Conservation (phyloP, 2,329 filamentous ascomycete species). For the Colletotrichum endophyticum region DNA sequence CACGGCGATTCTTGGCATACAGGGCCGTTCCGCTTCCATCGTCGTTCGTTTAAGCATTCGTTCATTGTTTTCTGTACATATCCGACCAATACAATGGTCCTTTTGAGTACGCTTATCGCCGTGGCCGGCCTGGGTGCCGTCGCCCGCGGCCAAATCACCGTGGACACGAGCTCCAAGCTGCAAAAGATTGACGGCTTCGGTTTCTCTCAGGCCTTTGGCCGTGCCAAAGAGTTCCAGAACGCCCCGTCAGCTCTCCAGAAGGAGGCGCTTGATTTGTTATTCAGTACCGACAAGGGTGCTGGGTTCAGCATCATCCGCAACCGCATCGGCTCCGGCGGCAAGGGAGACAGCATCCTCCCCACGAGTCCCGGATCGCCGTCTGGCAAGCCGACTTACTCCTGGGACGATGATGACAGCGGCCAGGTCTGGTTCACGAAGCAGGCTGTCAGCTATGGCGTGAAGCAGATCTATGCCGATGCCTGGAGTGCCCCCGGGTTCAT, state of each 20-base stretch:
- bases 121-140: not conserved
- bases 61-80: not conserved
- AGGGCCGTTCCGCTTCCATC: not conserved
- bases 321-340: conserved; percentile 45
- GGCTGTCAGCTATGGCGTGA: conserved; percentile 43
- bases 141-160: conserved; percentile 30
- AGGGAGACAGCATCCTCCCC: conserved; percentile 43
- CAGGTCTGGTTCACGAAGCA: conserved; percentile 58
- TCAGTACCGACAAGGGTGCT: conserved; percentile 48
- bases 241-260: conserved; percentile 31
- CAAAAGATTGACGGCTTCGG: conserved; percentile 53
- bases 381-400: conserved; percentile 45
- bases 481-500: conserved; percentile 54
- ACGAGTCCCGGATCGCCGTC: conserved; percentile 46
- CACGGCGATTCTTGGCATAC: not conserved
- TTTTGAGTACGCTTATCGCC: not conserved
- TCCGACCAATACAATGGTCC: not conserved
- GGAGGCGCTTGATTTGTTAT: conserved; percentile 48
- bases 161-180: conserved; percentile 29
- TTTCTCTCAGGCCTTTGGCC: conserved; percentile 52
- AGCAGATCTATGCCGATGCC: conserved; percentile 46
- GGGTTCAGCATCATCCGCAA: conserved; percentile 57
- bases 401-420: conserved; percentile 50
- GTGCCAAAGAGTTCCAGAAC: conserved; percentile 43
- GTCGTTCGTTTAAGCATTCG: not conserved